These are phyloP conservation scores for Malassezia pachydermatis DNA, from an alignment of 1,284 basidiomycete genomes.

Conservation along the genomic window DNA sequence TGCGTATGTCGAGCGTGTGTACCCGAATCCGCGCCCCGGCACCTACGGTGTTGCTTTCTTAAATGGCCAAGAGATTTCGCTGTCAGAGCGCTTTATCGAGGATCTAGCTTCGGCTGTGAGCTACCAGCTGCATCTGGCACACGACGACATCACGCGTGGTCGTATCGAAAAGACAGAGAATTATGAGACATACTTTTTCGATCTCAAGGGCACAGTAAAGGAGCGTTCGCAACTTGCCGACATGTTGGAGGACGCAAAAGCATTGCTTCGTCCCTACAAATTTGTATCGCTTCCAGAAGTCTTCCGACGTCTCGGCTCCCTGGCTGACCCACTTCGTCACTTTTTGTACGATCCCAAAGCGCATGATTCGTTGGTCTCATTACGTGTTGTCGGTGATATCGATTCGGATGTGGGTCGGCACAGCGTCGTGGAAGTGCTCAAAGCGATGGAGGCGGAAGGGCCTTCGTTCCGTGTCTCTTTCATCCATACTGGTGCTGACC, in stretches of 20 bases:
- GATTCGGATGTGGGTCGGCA: conserved; percentile 57
- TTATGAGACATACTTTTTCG: conserved; percentile 72
- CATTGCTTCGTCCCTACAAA: background rate
- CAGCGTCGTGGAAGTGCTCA: conserved; percentile 58
- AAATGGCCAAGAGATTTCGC: conserved; percentile 69
- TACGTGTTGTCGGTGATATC: conserved; percentile 63
- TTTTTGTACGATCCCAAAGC: background rate
- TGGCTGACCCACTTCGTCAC: background rate
- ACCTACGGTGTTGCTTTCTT: conserved; percentile 58
- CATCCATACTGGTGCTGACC: background rate
- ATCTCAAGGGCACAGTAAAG: conserved; percentile 62
- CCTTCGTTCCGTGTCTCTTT: conserved; percentile 20
- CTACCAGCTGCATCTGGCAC: conserved; percentile 23
- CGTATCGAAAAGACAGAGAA: conserved; percentile 53
- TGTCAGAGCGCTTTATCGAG: conserved; percentile 55
- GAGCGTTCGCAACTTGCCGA: conserved; percentile 61
- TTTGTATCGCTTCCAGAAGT: conserved; percentile 5
- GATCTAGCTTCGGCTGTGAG: conserved; percentile 25
- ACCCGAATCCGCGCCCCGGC: conserved; percentile 11
- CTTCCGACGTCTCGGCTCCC: background rate
- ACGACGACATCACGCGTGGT: conserved; percentile 55
- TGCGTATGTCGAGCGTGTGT: conserved; percentile 25
- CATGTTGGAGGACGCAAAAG: conserved; percentile 53
- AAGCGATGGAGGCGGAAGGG: conserved; percentile 48
- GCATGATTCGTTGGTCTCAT: background rate